Evolutionary conservation across 768 basidiomycete species (phyloP).

Genomic region (Russula virescens): DNA sequence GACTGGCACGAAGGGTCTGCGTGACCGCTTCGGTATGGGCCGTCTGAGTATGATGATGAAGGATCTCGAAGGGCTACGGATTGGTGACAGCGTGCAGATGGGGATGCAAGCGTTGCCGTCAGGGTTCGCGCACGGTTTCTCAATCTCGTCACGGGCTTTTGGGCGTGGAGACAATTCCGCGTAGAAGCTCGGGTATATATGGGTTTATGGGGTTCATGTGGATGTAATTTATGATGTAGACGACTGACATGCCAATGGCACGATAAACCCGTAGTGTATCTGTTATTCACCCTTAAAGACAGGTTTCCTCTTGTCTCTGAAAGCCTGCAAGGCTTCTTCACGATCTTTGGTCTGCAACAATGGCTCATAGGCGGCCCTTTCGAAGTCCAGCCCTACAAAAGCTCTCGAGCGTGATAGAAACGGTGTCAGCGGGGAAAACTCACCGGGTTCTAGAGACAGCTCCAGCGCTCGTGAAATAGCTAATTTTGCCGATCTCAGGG

Average conservation of each 20-base stretch:
- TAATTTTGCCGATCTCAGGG: constrained; percentile 81
- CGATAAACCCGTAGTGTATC: constrained; percentile 2
- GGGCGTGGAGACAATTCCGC: constrained; percentile 23
- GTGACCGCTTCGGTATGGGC: constrained; percentile 57
- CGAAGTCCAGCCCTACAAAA: constrained; percentile 77
- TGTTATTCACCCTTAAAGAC: constrained; percentile 73
- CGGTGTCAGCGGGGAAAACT: constrained; percentile 1
- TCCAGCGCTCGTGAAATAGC: constrained; percentile 79
- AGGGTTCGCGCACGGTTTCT: constrained; percentile 51
- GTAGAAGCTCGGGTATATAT: neutral
- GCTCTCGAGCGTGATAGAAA: neutral
- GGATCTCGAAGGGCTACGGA: constrained; percentile 66
- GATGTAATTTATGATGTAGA: neutral
- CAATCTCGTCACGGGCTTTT: constrained; percentile 42
- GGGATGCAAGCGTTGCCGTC: constrained; percentile 52
- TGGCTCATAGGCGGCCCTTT: constrained; percentile 77
- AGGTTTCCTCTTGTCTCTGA: constrained; percentile 76
- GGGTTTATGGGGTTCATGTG: neutral
- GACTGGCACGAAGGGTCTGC: constrained; percentile 49
- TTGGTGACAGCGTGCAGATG: constrained; percentile 47
- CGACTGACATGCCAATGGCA: neutral
- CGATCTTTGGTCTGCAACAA: constrained; percentile 73
- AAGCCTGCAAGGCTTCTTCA: constrained; percentile 77
- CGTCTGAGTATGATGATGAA: constrained; percentile 83
- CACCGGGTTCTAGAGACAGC: constrained; percentile 70